phyloP scores from a whole-genome alignment of 139 green algal genomes.

The Diplosphaera chodatii region DNA sequence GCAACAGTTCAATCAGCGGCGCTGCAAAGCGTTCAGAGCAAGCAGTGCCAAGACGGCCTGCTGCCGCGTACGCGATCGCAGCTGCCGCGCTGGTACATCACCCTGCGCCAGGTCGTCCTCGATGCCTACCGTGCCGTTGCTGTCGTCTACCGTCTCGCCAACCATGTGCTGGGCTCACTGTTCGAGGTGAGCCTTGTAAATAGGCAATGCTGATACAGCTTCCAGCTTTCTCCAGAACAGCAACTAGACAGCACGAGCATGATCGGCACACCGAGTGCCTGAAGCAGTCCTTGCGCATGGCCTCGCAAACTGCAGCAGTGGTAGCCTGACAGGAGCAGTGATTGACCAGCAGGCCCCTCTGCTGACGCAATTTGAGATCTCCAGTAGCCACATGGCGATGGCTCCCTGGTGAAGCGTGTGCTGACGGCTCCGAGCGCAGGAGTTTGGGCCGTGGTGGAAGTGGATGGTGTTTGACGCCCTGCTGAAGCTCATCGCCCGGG shows the following conservation, averaged over 20 bases:
- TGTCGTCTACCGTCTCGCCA: not conserved
- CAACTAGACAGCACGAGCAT: too few species aligned
- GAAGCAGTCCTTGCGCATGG: too few species aligned
- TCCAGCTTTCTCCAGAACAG: too few species aligned
- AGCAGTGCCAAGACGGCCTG: not conserved
- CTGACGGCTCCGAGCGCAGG: not conserved
- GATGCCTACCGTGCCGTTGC: not conserved
- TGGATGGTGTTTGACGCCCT: slow-evolving; percentile 19
- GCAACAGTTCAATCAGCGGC: not conserved
- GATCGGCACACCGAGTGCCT: too few species aligned
- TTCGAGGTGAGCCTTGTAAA: not conserved
- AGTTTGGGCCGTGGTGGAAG: slow-evolving; percentile 26
- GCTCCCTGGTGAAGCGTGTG: too few species aligned
- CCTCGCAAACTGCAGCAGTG: too few species aligned
- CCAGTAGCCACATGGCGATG: too few species aligned
- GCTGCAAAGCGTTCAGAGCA: not conserved
- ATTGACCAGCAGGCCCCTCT: too few species aligned
- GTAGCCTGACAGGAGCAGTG: too few species aligned
- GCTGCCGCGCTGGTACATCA: not conserved
- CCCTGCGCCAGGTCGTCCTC: not conserved
- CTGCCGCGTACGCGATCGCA: not conserved
- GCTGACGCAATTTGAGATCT: too few species aligned
- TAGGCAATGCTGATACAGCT: too few species aligned
- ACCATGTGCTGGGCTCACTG: not conserved
- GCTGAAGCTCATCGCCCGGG: slow-evolving; percentile 1